phyloP scores from a whole-genome alignment of 495 filamentous ascomycete species.

The Aspergillus leporis region DNA sequence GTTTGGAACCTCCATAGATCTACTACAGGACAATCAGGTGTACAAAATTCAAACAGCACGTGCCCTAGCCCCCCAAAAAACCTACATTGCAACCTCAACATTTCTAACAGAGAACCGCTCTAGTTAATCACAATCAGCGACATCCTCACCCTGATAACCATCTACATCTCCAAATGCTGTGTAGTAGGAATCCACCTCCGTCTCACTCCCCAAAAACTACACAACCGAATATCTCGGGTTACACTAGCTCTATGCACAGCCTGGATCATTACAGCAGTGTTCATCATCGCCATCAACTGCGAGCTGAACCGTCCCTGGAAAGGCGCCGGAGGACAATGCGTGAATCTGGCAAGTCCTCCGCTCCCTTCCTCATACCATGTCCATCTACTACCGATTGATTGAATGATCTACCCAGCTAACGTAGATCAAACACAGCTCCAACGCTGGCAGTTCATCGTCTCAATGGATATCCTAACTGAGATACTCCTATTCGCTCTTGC shows the following conservation, averaged over 20 bases:
- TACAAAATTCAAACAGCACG: constrained; percentile 39
- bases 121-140: constrained; percentile 42
- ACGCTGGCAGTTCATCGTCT: constrained; percentile 46
- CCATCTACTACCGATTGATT: too few species aligned
- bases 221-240: constrained; percentile 38
- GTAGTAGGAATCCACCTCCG: constrained; percentile 48
- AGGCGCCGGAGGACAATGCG: constrained; percentile 32
- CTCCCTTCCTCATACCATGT: neutral
- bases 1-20: constrained; percentile 42
- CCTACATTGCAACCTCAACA: neutral
- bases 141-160: constrained; percentile 43
- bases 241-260: constrained; percentile 36
- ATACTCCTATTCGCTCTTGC: constrained; percentile 39
- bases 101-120: neutral
- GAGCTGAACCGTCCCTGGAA: constrained; percentile 42
- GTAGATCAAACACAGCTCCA: constrained; percentile 24
- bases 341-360: constrained; percentile 34
- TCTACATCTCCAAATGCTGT: constrained; percentile 50
- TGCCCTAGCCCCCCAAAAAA: neutral
- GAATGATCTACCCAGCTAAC: neutral
- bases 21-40: constrained; percentile 31
- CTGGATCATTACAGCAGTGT: constrained; percentile 37
- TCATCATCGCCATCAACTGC: constrained; percentile 41
- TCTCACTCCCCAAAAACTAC: constrained; percentile 45
- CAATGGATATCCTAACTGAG: constrained; percentile 46